Conservation (phyloP, 306 rosid genomes). For the barrel medic (Medicago truncatula) region MtrunA17r5.0-ANR NC_053044.1:20632501-20633000, state of each 20-base stretch:
- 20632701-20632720: constrained; percentile 90
- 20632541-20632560: not conserved
- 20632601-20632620: not conserved
- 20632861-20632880: no score
- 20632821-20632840: not conserved
- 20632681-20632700: constrained; percentile 80
- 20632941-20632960: no score
- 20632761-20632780: constrained; percentile 74
- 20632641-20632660: constrained; percentile 11
- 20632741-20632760: constrained; percentile 90
- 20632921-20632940: no score
- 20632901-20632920: no score
- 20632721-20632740: constrained; percentile 90
- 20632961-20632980: no score
- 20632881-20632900: no score
- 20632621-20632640: not conserved
- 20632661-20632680: constrained; percentile 28
- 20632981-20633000: no score
- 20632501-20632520: constrained; percentile 95
- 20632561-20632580: not conserved
- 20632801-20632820: not conserved
- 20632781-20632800: constrained; percentile 53
- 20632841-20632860: not conserved
- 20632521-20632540: no score
- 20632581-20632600: not conserved